Conservation (phyloP, 2,329 filamentous ascomycete genomes). For the Plenodomus tracheiphilus region DNA sequence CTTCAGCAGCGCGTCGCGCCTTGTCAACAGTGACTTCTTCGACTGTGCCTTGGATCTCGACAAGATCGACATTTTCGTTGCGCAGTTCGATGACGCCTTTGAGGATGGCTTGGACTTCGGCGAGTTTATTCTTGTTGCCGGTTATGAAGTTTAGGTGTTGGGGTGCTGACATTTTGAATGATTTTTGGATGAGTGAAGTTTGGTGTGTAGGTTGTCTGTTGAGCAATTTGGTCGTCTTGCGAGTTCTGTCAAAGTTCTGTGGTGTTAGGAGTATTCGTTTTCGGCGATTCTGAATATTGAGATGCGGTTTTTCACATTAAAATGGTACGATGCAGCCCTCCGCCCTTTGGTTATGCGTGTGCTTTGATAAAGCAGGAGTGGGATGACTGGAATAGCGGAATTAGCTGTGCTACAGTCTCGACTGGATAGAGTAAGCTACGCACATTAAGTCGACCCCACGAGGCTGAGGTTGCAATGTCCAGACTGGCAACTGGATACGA, state of each 20-base stretch:
- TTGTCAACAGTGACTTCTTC: slow-evolving; percentile 92
- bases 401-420: background rate
- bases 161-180: slow-evolving; percentile 16
- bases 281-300: too few relatives aligned
- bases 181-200: background rate
- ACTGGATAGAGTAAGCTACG: background rate
- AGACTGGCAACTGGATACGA: too few relatives aligned
- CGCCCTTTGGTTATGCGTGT: background rate
- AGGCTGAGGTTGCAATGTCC: background rate
- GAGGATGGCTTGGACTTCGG: slow-evolving; percentile 83
- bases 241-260: too few relatives aligned
- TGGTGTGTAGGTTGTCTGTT: background rate
- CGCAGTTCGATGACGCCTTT: slow-evolving; percentile 69
- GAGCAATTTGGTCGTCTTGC: too few relatives aligned
- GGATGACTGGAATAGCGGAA: slow-evolving; percentile 16
- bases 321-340: background rate
- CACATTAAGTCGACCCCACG: background rate
- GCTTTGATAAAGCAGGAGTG: slow-evolving; percentile 11
- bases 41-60: slow-evolving; percentile 88
- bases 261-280: too few relatives aligned
- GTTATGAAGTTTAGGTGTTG: slow-evolving; percentile 86
- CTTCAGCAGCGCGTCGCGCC: slow-evolving; percentile 77
- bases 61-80: slow-evolving; percentile 75
- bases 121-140: slow-evolving; percentile 91
- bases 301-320: too few relatives aligned